Evolutionary conservation across 2,329 filamentous ascomycete species (phyloP), one percentile per base, ranked within the genome.

Genomic region (Clarireedia hainanense): DNA sequence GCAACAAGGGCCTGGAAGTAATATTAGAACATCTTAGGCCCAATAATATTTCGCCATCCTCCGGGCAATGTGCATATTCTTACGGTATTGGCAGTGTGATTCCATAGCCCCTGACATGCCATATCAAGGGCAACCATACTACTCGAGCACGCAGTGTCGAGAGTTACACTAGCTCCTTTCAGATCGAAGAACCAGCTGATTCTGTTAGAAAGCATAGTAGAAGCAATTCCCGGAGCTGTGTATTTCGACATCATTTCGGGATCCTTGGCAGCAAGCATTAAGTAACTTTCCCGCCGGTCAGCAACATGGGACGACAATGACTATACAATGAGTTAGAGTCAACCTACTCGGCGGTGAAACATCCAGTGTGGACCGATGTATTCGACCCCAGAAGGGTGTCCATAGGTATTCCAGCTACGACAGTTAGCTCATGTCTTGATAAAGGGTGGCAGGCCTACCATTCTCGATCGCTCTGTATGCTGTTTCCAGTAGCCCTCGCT

Each of bases 81-180:
- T 48, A 48, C 46, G 10, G 42, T 50, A 26, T 14, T 23, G 7
- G 37, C 14, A 23, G 34, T 40, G 17, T 30, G 17, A 10, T 26
- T 37, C 26, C 26, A 34, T 2, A 83, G 66, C 27, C 73, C 75
- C 50, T 79, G 75, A 15, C 74, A 75, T 2, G 76, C 80, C 34
- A 78, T 67, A 61, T 83, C 77, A 2, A 83, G 69, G 0, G 76
- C 75, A 2, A 80, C 74, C n/a, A 83, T 69, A 47, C 76, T 78
- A 5, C 75, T 76, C 34, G 78, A 81, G 65, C 80, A 84, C 20
- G 78, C 80, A 0, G 80, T 83, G 52, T 83, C 79, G 12, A 83
- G 66, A 0, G 77, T 80, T 65, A 81, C 72, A 60, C 77, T 80
- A 2, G 79, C 76, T 0, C 72, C 72, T 5, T 57, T 58, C 34